Evolutionary conservation across 768 basidiomycete species (phyloP), one percentile per base, ranked within the genome.

Genomic region (Rhodotorula toruloides): DNA sequence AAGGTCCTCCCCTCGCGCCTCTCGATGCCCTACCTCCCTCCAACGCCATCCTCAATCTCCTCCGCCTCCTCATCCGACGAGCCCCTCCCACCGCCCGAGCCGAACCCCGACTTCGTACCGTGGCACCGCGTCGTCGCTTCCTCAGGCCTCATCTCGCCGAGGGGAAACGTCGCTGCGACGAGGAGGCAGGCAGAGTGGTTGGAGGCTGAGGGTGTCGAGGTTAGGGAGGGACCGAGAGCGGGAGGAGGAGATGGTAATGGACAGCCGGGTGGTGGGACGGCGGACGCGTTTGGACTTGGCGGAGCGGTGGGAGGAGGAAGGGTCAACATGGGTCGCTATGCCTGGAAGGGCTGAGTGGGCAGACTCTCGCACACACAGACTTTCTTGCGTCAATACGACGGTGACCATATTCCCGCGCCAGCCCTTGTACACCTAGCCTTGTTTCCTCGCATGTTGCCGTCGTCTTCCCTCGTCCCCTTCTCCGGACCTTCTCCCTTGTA

Each of bases 51-150:
- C 4, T 40, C 49, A 9, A 4, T 46, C 44, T 10, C 56, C 0
- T 34, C 50, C 19, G 25, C 55, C 19, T 27, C 43, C 4, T 37
- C 36, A 29, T 11, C 64, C 3, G 60, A 50, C 29, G 47, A 40
- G 32, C 27, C 54, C n/a, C 19, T 54, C 12, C 64, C 64, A 1
- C 57, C 47, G 2, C 69, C 69, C 10, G 4, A 2, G 0, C 54
- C 59, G 0, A 71, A 71, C 43, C 70, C 70, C 7, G 50, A 43
- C 50, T 43, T 31, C 14, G 62, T 65, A 3, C 70, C 65, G 2
- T 71, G 70, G 70, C 47, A 50, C 31, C 62, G 70, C 44, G 63
- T 71, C 49, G 55, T 71, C 29, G 29, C 44, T 1, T 25, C 29
- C 3, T 47, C 62, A 21, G 70, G 70, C 2, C 49, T 65, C 25